Base-by-base conservation (phyloP, 805 yeast genomes). In the Candida glaebosa region DNA sequence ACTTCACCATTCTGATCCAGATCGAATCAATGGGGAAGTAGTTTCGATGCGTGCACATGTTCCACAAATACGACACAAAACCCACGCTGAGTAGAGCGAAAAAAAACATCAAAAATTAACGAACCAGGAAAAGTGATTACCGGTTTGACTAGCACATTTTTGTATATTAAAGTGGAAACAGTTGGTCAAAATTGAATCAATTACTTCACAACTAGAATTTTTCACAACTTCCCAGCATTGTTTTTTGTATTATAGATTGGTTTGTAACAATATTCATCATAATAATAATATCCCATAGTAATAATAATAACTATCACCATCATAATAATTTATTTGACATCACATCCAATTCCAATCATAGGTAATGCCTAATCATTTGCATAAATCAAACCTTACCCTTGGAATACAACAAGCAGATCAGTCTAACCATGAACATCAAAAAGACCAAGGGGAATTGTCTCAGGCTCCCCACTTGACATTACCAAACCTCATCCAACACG, bases 361-460 rank as follows among this genome's bases (percentile, higher is more conserved):
- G 25, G 41, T 36, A 39, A 55, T 55, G 58, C 53, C 57, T 18
- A 50, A 53, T 20, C 30, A 24, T n/a, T 39, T 43, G 25, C 57
- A 52, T 14, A 67, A 61, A 49, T 69, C 74, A 9, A 70, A 70
- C 48, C 53, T 70, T 31, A 69, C 75, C 31, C 52, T 70, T 43
- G 76, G 75, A 43, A 70, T 70, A 30, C 65, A 69, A 44, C 63
- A 66, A 50, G 74, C 72, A 19, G 73, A 44, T 33, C 25, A 51
- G 7, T 28, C 38, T 20, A 26, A 38, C 34, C 40, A 47, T 24
- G 40, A 36, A 18, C 38, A 39, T 12, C 34, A 34, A 30, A 20
- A 37, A 31, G 38, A 31, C 22, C 18, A 8, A 16, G 19, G 25
- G 20, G 43, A 47, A 22, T 52, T 47, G 26, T 42, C 44, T 31